These are phyloP conservation scores for Alliaria petiolata DNA, from an alignment of 345 rosid genomes.

Conservation along the genomic window DNA sequence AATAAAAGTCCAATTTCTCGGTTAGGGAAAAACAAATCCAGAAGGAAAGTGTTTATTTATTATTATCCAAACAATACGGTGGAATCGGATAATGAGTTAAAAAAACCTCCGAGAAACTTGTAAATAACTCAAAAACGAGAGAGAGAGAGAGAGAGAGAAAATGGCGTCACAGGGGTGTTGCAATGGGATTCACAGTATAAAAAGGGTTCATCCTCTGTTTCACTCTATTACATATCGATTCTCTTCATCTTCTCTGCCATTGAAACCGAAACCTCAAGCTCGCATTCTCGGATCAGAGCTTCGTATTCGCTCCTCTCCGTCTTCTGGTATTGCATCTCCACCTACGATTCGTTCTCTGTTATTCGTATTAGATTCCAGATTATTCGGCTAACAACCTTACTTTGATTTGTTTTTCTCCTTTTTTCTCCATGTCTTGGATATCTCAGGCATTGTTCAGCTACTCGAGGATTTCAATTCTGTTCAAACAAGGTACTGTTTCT, in stretches of 20 bases:
- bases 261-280: not conserved
- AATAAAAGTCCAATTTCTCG: not conserved
- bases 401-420: not conserved
- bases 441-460: slow-evolving; percentile 37
- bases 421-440: slow-evolving; percentile 39
- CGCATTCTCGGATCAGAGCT: slow-evolving; percentile 1
- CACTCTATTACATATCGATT: slow-evolving; percentile 26
- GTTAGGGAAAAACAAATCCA: not conserved
- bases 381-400: slow-evolving; percentile 22
- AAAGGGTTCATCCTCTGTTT: slow-evolving; percentile 33
- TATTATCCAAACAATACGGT: not conserved
- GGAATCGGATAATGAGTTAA: slow-evolving; percentile 15
- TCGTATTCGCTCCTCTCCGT: not conserved
- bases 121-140: not conserved
- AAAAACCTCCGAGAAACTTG: slow-evolving; percentile 9
- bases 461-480: slow-evolving; percentile 23
- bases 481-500: slow-evolving; percentile 45
- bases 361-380: not conserved
- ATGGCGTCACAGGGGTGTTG: slow-evolving; percentile 43
- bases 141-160: too few relatives aligned
- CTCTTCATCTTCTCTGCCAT: slow-evolving; percentile 5
- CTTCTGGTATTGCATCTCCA: slow-evolving; percentile 22
- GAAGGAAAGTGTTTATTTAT: not conserved
- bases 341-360: not conserved
- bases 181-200: slow-evolving; percentile 44